phyloP scores from a whole-genome alignment of 805 yeast species.

The Yarrowia alimentaria region DNA sequence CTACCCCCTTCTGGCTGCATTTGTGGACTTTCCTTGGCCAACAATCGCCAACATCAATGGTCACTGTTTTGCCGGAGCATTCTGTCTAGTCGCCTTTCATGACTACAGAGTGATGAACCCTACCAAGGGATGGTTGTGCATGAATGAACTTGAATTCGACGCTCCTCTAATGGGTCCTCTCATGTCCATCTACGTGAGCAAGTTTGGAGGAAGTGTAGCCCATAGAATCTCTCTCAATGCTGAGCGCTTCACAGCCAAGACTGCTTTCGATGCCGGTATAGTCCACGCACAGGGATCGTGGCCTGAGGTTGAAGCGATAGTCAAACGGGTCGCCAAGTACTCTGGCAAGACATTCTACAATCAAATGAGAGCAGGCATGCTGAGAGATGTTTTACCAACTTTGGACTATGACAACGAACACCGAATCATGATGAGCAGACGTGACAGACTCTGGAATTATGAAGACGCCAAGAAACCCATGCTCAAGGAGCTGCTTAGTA shows the following conservation, averaged over 20 bases:
- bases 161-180: conserved; percentile 42
- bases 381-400: not conserved
- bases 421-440: not conserved
- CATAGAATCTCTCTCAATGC: conserved; percentile 40
- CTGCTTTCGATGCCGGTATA: conserved; percentile 37
- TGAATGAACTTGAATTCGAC: conserved; percentile 44
- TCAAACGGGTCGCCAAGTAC: conserved; percentile 28
- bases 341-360: conserved; percentile 5
- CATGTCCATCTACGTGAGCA: conserved; percentile 39
- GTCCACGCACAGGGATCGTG: conserved; percentile 40
- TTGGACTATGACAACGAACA: conserved; percentile 10
- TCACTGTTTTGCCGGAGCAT: conserved; percentile 46
- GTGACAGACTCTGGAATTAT: conserved; percentile 26
- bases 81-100: conserved; percentile 42
- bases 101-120: conserved; percentile 46
- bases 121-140: conserved; percentile 41
- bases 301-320: conserved; percentile 39
- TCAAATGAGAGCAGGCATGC: conserved; percentile 10
- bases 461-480: conserved; percentile 8
- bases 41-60: conserved; percentile 44
- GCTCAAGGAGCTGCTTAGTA: not conserved
- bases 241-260: conserved; percentile 39
- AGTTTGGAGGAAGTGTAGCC: conserved; percentile 36
- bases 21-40: conserved; percentile 44
- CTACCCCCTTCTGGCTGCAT: conserved; percentile 39